Evolutionary conservation across 1,284 basidiomycete genomes (phyloP).

Genomic region (Marasmius fiardii): DNA sequence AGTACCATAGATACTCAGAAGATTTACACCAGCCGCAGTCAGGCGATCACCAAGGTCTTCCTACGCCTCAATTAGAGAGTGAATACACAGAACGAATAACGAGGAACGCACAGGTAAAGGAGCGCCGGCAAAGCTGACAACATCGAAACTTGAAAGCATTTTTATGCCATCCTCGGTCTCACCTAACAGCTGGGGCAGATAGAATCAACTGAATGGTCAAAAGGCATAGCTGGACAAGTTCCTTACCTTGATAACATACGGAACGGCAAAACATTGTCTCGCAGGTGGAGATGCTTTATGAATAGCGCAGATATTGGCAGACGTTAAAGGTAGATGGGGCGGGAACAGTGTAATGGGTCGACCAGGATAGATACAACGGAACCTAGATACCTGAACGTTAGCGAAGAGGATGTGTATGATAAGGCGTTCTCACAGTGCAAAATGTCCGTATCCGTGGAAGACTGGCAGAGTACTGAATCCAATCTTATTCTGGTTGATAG

Average conservation of each 20-base stretch:
- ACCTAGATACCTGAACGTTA: not conserved
- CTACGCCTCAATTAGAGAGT: constrained; percentile 19
- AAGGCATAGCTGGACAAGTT: constrained; percentile 29
- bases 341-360: constrained; percentile 40
- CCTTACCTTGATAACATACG: constrained; percentile 28
- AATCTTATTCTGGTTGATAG: constrained; percentile 33
- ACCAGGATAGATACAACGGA: constrained; percentile 16
- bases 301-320: constrained; percentile 40
- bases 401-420: constrained; percentile 4
- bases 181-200: constrained; percentile 38
- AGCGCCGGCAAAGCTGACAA: constrained; percentile 48
- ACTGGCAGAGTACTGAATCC: constrained; percentile 46
- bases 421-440: constrained; percentile 33
- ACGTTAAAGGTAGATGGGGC: constrained; percentile 47
- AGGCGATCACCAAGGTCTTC: constrained; percentile 56
- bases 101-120: constrained; percentile 27
- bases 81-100: not conserved
- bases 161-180: constrained; percentile 46
- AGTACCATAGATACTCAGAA: constrained; percentile 54
- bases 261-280: constrained; percentile 26
- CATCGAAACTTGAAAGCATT: constrained; percentile 43
- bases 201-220: constrained; percentile 38
- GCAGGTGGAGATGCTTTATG: constrained; percentile 24
- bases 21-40: constrained; percentile 42
- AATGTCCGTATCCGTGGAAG: constrained; percentile 46